These are phyloP conservation scores for Solanum ahanhuiri DNA, from an alignment of 257 asterid genomes.

Conservation along the genomic window DNA sequence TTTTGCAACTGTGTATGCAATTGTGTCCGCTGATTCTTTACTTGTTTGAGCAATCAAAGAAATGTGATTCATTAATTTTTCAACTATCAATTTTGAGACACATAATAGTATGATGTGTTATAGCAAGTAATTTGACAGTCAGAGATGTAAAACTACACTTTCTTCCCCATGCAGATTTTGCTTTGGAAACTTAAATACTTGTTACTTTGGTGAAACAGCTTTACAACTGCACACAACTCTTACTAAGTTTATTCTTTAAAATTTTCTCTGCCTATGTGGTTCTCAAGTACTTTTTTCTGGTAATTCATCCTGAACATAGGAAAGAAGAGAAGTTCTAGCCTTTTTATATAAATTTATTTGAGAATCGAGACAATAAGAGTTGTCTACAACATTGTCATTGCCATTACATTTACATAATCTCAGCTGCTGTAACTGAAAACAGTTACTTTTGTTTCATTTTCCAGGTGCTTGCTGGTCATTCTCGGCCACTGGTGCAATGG, in stretches of 20 bases:
- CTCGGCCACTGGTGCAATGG: constrained; percentile 93
- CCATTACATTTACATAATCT: not conserved
- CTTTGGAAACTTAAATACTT: not conserved
- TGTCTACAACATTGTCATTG: not conserved
- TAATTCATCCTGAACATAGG: not conserved
- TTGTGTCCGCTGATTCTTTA: not conserved
- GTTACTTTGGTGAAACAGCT: not conserved
- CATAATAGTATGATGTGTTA: not conserved
- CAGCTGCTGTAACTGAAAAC: not conserved
- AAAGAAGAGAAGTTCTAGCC: not conserved
- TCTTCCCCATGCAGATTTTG: not conserved
- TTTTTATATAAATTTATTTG: not conserved
- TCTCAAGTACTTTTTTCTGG: not conserved
- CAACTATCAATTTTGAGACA: not conserved
- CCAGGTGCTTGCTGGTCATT: constrained; percentile 98
- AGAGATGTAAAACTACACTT: not conserved
- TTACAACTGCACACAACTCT: not conserved
- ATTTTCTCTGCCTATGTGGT: not conserved
- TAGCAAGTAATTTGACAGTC: not conserved
- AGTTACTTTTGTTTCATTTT: not conserved
- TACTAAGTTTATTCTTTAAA: not conserved
- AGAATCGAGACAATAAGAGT: not conserved
- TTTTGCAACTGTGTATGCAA: not conserved
- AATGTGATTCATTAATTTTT: not conserved
- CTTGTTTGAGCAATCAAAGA: not conserved